phyloP scores from a whole-genome alignment of 2,329 filamentous ascomycete genomes.

The Phialophora macrospora region DNA sequence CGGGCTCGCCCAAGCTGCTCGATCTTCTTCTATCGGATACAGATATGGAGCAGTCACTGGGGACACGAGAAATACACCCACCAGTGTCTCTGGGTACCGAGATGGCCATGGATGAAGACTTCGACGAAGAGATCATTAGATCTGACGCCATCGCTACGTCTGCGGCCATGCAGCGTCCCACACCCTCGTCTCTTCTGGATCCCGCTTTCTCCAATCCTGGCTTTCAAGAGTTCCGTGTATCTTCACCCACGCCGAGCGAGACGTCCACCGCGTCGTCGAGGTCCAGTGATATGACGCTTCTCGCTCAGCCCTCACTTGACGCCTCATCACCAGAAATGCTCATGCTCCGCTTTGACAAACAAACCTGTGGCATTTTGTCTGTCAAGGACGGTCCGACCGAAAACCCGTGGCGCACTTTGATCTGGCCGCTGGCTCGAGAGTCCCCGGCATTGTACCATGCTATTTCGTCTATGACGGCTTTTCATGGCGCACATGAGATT shows the following conservation, averaged over 20 bases:
- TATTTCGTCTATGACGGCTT: conserved; percentile 70
- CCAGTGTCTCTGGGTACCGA: conserved; percentile 40
- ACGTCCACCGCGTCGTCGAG: conserved; percentile 44
- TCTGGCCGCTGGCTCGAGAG: conserved; percentile 70
- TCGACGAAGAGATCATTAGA: conserved; percentile 63
- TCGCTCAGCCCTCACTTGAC: conserved; percentile 54
- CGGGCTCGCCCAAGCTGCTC: conserved; percentile 55
- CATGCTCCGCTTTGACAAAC: conserved; percentile 65
- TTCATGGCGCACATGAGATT: conserved; percentile 59
- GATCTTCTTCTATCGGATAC: conserved; percentile 55
- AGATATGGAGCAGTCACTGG: conserved; percentile 51
- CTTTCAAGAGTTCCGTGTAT: conserved; percentile 29
- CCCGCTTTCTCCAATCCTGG: background rate
- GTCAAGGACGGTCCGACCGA: conserved; percentile 71
- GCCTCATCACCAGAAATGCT: conserved; percentile 64
- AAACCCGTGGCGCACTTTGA: conserved; percentile 72
- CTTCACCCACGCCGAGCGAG: conserved; percentile 46
- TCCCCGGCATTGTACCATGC: conserved; percentile 71
- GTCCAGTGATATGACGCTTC: conserved; percentile 37
- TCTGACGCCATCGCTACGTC: conserved; percentile 27
- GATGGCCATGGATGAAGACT: conserved; percentile 51
- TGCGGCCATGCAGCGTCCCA: conserved; percentile 16
- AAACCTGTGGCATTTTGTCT: conserved; percentile 72
- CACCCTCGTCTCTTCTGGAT: conserved; percentile 13
- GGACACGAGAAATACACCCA: conserved; percentile 41